phyloP scores from a whole-genome alignment of 1,284 basidiomycete species.

The Volvariella surrecta region DNA sequence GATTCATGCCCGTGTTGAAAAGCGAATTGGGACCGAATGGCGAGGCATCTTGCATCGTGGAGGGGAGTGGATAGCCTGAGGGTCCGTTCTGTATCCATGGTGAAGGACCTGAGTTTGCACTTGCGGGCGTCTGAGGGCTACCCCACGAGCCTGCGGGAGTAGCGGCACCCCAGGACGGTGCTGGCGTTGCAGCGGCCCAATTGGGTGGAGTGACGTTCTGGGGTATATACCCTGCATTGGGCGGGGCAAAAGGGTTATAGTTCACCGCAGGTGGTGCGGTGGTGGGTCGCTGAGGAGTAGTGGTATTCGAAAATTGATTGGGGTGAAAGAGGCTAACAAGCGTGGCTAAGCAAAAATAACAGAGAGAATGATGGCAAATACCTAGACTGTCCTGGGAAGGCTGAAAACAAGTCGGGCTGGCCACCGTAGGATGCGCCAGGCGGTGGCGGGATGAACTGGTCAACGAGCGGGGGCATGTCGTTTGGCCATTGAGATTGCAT shows the following conservation, averaged over 20 bases:
- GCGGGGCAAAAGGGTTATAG: background rate
- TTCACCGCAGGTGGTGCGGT: background rate
- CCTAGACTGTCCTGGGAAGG: background rate
- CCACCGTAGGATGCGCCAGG: conserved; percentile 1
- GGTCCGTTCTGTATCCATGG: background rate
- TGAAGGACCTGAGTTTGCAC: background rate
- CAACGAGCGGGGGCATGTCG: conserved; percentile 6
- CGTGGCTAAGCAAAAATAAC: background rate
- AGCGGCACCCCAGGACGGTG: conserved; percentile 7
- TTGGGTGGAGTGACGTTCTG: background rate
- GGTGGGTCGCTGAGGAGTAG: background rate
- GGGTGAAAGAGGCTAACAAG: background rate
- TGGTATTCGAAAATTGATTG: background rate
- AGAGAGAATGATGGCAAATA: background rate
- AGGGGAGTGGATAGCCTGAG: background rate
- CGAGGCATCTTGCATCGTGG: background rate
- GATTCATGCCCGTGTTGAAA: background rate
- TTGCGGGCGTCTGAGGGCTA: background rate
- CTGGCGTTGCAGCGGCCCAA: conserved; percentile 2
- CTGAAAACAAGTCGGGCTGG: background rate
- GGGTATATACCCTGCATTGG: background rate
- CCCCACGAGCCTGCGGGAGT: conserved; percentile 4
- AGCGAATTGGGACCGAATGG: background rate
- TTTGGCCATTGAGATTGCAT: background rate
- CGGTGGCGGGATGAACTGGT: conserved; percentile 5